A percentile compares a stretch with the other conserved stretches of the same genome.
Evolutionary conservation across 2,329 filamentous ascomycete genomes (phyloP).

Genomic region (Cladosporium sp.): DNA sequence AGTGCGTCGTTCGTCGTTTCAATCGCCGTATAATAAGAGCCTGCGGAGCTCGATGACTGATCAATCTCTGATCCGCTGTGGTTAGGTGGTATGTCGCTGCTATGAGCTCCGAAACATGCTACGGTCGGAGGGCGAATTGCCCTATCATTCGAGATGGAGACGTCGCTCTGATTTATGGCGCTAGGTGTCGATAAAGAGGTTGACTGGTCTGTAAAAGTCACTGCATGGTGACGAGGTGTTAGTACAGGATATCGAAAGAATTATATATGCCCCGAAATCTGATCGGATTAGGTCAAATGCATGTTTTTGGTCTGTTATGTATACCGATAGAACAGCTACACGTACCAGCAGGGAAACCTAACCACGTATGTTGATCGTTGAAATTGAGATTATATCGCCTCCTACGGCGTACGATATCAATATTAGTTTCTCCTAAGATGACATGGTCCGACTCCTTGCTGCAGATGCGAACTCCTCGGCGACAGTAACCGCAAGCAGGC

Average conservation of each 20-base stretch:
- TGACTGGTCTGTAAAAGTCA: background rate
- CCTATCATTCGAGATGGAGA: background rate
- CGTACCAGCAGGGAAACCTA: background rate
- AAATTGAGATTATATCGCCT: background rate
- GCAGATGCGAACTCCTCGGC: background rate
- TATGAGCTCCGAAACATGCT: too few relatives aligned
- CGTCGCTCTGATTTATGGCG: background rate
- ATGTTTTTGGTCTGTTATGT: too few relatives aligned
- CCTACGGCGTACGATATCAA: background rate
- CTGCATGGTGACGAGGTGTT: background rate
- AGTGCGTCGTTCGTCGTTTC: too few relatives aligned
- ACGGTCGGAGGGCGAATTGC: too few relatives aligned
- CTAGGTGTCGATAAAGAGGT: background rate
- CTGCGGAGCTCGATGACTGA: too few relatives aligned
- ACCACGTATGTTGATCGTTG: background rate
- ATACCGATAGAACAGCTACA: background rate
- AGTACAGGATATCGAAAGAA: too few relatives aligned
- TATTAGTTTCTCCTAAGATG: background rate
- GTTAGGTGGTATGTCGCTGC: too few relatives aligned
- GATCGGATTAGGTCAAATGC: too few relatives aligned
- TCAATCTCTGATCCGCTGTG: too few relatives aligned
- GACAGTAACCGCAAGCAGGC: background rate
- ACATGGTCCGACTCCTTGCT: slow-evolving; percentile 2
- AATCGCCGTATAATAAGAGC: too few relatives aligned
- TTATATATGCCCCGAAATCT: too few relatives aligned